Percentiles rank a stretch among this genome's conserved stretches.
Evolutionary conservation across 441 rosid species (phyloP).

Genomic region (Erodium trifolium): DNA sequence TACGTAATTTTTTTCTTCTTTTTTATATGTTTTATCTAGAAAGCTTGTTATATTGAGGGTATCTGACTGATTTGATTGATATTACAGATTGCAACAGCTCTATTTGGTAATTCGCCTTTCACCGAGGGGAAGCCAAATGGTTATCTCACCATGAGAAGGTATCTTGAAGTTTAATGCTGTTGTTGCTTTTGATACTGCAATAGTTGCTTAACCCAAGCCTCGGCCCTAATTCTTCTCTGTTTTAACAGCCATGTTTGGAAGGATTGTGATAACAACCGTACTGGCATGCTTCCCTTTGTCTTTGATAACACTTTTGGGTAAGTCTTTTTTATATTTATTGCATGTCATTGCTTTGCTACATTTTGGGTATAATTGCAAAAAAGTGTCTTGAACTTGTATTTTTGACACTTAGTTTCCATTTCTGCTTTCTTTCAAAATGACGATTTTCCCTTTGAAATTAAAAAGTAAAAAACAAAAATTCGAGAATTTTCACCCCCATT

Average conservation of each 20-base stretch:
- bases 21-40: no score
- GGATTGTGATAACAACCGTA: constrained; percentile 79
- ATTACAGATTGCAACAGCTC: constrained; percentile 88
- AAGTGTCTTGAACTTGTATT: no score
- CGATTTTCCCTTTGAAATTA: no score
- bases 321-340: constrained; percentile 25
- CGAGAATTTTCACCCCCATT: no score
- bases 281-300: constrained; percentile 94
- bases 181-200: constrained; percentile 12
- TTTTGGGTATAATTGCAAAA: no score
- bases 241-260: constrained; percentile 84
- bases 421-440: no score
- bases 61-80: constrained; percentile 24
- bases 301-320: constrained; percentile 86
- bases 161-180: constrained; percentile 6
- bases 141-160: constrained; percentile 98
- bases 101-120: constrained; percentile 97
- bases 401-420: no score
- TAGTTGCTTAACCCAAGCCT: constrained; percentile 8
- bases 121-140: constrained; percentile 97
- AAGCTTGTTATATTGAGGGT: constrained; percentile 14
- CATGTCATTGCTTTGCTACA: no score
- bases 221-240: constrained; percentile 20
- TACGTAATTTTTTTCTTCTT: no score
- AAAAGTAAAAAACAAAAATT: no score